These are phyloP conservation scores for Zygoascus hellenicus DNA, from an alignment of 1,139 yeast genomes.

Conservation along the genomic window DNA sequence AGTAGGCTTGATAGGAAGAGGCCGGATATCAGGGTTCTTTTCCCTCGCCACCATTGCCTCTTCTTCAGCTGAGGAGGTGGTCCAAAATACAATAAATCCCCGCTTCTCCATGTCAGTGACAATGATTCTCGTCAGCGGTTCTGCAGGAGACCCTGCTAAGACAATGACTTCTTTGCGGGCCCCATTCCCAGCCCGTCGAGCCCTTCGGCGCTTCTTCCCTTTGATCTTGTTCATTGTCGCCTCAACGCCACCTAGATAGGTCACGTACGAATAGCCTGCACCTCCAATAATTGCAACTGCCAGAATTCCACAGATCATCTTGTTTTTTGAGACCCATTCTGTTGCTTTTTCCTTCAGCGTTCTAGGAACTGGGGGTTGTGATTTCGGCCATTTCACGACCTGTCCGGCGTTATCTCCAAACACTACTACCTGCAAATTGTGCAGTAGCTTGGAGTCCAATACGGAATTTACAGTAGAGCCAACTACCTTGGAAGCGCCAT, in stretches of 20 bases:
- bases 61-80: conserved; percentile 62
- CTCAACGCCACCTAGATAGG: conserved; percentile 6
- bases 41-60: conserved; percentile 52
- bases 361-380: conserved; percentile 29
- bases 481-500: conserved; percentile 22
- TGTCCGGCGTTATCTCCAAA: conserved; percentile 11
- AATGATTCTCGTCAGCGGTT: conserved; percentile 63
- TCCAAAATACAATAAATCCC: conserved; percentile 75
- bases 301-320: conserved; percentile 22
- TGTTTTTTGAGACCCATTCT: conserved; percentile 29
- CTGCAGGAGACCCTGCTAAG: conserved; percentile 71
- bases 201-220: conserved; percentile 42
- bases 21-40: conserved; percentile 49
- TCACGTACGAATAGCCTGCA: conserved; percentile 19
- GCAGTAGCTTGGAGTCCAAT: conserved; percentile 20
- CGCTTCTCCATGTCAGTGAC: conserved; percentile 70
- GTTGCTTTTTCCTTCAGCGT: conserved; percentile 20
- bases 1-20: conserved; percentile 47
- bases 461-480: conserved; percentile 22
- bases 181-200: conserved; percentile 58
- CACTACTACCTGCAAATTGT: conserved; percentile 17
- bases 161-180: conserved; percentile 70
- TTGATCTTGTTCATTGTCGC: conserved; percentile 9
- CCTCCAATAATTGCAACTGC: conserved; percentile 25
- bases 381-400: conserved; percentile 10